Evolutionary conservation across 805 yeast species (phyloP), one percentile per base, ranked within the genome.

Genomic region (Kodamaea lidongshanica): DNA sequence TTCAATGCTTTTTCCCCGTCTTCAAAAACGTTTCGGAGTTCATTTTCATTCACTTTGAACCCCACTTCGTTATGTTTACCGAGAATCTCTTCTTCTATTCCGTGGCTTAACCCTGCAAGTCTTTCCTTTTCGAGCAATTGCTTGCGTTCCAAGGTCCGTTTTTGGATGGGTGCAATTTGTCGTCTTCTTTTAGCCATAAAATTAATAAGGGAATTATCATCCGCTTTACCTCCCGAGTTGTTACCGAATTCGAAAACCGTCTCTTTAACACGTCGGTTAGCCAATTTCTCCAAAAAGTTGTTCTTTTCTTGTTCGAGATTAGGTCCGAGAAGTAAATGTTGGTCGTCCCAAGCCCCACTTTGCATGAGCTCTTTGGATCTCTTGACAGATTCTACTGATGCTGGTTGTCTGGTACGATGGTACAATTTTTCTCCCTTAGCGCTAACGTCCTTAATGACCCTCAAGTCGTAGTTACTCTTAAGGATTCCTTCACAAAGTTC

Each of bases 161-260:
- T 67, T 54, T 88, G 95, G 30, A 88, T 75, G 7, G 94, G 94
- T 0, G 94, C 95, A 34, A 89, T 68, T 52, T 88, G 96, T 37
- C 68, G 70, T 53, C 99, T 70, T 65, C 97, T 69, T 37, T 77
- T 75, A 40, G 77, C 70, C 98, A 92, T 92, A 50, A 92, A 67
- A 32, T 79, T 79, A 22, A 83, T 79, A 50, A 86, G 66, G 28
- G 77, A 72, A 40, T 79, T 79, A 41, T 78, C 84, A 19, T 57
- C 68, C 19, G 45, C 49, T 18, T 52, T 60, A 29, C 67, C 70
- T n/a, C 63, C 65, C 33, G 55, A 59, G 24, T 58, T 61, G 38
- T 77, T 73, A 15, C 31, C 31, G 56, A 87, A 81, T 56, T 92
- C 99, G 52, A 92, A 92, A 3, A 92, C 96, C 0, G 98, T 92